Conservation (phyloP, 2,329 filamentous ascomycete species). For the Cladophialophora yegresii region DNA sequence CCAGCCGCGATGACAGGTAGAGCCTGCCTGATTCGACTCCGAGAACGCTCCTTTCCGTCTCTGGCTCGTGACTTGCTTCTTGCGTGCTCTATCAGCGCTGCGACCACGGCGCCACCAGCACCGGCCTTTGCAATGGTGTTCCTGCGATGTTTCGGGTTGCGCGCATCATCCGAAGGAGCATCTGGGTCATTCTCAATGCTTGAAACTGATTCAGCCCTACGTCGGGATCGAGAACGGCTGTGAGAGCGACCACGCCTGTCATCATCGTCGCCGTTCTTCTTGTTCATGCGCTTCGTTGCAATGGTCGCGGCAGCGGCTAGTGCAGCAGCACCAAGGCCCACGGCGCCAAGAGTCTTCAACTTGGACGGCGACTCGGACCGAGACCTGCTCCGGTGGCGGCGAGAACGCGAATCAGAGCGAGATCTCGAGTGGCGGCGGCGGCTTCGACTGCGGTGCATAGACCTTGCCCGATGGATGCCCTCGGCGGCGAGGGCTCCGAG, state of each 20-base stretch:
- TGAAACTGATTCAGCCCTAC: conserved; percentile 24
- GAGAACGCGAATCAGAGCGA: conserved; percentile 41
- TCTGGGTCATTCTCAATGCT: conserved; percentile 33
- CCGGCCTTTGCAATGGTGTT: conserved; percentile 63
- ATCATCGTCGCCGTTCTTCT: conserved; percentile 48
- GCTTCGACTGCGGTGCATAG: conserved; percentile 53
- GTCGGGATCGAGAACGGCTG: conserved; percentile 41
- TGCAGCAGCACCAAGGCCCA: conserved; percentile 58
- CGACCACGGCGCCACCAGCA: conserved; percentile 62
- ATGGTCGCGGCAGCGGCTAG: conserved; percentile 62
- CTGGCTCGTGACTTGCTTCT: conserved; percentile 60
- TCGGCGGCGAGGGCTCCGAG: conserved; percentile 64
- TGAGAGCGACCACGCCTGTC: conserved; percentile 51
- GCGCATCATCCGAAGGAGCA: conserved; percentile 40
- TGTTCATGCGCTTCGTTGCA: conserved; percentile 56
- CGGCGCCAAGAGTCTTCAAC: conserved; percentile 55
- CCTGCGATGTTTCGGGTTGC: conserved; percentile 54
- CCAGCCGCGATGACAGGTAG: conserved; percentile 64
- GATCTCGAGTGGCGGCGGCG: conserved; percentile 41
- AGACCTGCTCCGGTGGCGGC: conserved; percentile 40
- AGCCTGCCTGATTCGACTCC: conserved; percentile 58
- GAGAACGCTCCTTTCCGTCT: conserved; percentile 55
- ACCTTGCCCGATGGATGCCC: conserved; percentile 55
- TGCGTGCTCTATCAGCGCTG: conserved; percentile 60
- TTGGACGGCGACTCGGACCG: conserved; percentile 43